Evolutionary conservation across 768 basidiomycete genomes (phyloP).

Genomic region (Lactifluus hygrophoroides): DNA sequence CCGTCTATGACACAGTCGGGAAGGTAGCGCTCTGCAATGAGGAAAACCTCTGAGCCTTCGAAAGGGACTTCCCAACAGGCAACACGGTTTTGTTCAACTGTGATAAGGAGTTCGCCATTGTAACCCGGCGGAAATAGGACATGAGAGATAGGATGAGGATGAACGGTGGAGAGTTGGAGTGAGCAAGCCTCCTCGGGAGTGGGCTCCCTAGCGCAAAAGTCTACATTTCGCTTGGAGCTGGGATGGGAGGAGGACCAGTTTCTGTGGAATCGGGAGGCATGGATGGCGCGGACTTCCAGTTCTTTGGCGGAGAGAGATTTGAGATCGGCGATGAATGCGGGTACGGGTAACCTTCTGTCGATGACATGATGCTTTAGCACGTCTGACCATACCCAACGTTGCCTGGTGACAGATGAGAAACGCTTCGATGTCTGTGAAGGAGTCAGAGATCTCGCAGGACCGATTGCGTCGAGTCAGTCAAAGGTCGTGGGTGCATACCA

Average conservation of each 20-base stretch:
- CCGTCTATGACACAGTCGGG: conserved; percentile 21
- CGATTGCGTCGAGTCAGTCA: conserved; percentile 12
- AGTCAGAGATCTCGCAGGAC: not conserved
- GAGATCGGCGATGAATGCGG: conserved; percentile 25
- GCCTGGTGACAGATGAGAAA: conserved; percentile 26
- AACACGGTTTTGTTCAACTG: conserved; percentile 24
- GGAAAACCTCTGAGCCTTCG: conserved; percentile 27
- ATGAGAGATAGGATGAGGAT: conserved; percentile 21
- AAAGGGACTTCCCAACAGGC: conserved; percentile 32
- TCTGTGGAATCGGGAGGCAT: conserved; percentile 29
- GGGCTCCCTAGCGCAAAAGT: conserved; percentile 21
- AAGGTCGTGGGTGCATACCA: conserved; percentile 23
- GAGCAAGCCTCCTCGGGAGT: conserved; percentile 2
- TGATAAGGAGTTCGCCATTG: conserved; percentile 28
- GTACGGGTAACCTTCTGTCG: conserved; percentile 28
- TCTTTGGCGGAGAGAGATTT: conserved; percentile 27
- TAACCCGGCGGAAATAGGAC: conserved; percentile 27
- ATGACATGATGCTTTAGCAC: conserved; percentile 29
- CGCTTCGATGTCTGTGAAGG: conserved; percentile 26
- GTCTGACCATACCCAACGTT: conserved; percentile 33
- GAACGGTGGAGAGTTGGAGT: conserved; percentile 12
- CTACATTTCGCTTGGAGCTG: conserved; percentile 19
- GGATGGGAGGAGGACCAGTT: conserved; percentile 30
- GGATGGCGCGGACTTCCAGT: conserved; percentile 29
- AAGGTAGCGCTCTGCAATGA: conserved; percentile 26